phyloP scores from a whole-genome alignment of 2,329 filamentous ascomycete genomes.

The Helotiales sp. region DNA sequence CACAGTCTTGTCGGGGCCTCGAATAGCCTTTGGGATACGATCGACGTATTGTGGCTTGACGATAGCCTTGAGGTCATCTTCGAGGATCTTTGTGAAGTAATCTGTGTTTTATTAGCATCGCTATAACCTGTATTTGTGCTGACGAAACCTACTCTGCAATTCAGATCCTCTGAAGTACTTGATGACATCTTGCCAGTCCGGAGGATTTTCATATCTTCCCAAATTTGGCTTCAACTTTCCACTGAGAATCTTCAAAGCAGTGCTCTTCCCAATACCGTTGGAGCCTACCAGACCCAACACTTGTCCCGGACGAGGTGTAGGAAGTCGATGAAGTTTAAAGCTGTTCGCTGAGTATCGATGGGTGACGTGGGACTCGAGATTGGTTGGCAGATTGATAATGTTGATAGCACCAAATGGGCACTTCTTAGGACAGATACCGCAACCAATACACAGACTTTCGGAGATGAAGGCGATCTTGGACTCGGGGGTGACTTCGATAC shows the following conservation, averaged over 20 bases:
- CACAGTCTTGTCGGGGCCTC: slow-evolving; percentile 77
- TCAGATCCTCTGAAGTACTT: slow-evolving; percentile 98
- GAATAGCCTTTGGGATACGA: slow-evolving; percentile 92
- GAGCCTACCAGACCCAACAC: slow-evolving; percentile 96
- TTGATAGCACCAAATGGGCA: slow-evolving; percentile 98
- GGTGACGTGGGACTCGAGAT: slow-evolving; percentile 96
- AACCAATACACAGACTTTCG: slow-evolving; percentile 93
- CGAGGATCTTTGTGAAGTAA: slow-evolving; percentile 97
- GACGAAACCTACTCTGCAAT: slow-evolving; percentile 73
- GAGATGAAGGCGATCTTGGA: slow-evolving; percentile 98
- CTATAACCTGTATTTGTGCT: background rate
- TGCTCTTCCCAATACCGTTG: slow-evolving; percentile 99
- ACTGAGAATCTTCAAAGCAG: slow-evolving; percentile 97
- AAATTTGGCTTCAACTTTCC: slow-evolving; percentile 98
- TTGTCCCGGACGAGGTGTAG: slow-evolving; percentile 92
- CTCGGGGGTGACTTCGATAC: slow-evolving; percentile 86
- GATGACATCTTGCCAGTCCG: slow-evolving; percentile 98
- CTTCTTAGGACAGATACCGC: slow-evolving; percentile 99
- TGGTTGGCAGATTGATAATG: slow-evolving; percentile 99
- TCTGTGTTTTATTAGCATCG: slow-evolving; percentile 51
- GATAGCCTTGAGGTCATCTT: slow-evolving; percentile 95
- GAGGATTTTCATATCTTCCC: slow-evolving; percentile 91
- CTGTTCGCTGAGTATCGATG: slow-evolving; percentile 99
- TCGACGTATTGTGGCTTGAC: slow-evolving; percentile 99
- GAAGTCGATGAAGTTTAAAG: slow-evolving; percentile 97